Conservation (phyloP, 1,139 yeast species). For the Wickerhamomyces sp. region DNA sequence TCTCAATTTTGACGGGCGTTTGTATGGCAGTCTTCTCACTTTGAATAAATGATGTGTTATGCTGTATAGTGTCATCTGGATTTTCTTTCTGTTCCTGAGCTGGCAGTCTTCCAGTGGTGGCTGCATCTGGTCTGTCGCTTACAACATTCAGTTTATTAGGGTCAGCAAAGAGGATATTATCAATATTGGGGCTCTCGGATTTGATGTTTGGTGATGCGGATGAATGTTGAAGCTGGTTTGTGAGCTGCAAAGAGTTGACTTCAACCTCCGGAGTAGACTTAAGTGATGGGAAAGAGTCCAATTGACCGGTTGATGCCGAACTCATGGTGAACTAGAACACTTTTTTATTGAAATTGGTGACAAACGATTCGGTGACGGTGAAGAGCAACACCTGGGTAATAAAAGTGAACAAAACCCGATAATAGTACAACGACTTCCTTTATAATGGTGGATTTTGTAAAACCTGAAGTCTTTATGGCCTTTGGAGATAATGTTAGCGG, state of each 20-base stretch:
- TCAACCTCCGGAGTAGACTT: conserved; percentile 7
- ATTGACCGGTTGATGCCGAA: conserved; percentile 11
- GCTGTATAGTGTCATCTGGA: conserved; percentile 7
- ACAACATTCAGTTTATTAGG: neutral
- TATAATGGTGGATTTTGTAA: too few species aligned
- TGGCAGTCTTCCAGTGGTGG: neutral
- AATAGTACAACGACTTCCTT: too few species aligned
- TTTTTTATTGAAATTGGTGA: neutral
- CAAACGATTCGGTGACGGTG: too few species aligned
- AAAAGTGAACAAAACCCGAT: too few species aligned
- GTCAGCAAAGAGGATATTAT: conserved; percentile 4
- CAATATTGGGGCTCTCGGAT: conserved; percentile 8
- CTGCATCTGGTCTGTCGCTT: neutral
- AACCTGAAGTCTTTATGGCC: too few species aligned
- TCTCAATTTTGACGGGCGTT: neutral
- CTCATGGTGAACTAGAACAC: conserved; percentile 5
- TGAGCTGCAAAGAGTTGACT: conserved; percentile 9
- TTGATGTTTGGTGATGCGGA: conserved; percentile 1
- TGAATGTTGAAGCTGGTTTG: neutral
- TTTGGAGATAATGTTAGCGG: neutral
- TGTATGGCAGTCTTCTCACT: neutral
- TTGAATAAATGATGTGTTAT: neutral
- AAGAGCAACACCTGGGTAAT: too few species aligned
- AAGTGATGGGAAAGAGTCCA: conserved; percentile 9
- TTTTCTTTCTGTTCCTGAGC: neutral